Conservation (phyloP, 1,284 basidiomycete genomes). For the Gomphus bonarii region DNA sequence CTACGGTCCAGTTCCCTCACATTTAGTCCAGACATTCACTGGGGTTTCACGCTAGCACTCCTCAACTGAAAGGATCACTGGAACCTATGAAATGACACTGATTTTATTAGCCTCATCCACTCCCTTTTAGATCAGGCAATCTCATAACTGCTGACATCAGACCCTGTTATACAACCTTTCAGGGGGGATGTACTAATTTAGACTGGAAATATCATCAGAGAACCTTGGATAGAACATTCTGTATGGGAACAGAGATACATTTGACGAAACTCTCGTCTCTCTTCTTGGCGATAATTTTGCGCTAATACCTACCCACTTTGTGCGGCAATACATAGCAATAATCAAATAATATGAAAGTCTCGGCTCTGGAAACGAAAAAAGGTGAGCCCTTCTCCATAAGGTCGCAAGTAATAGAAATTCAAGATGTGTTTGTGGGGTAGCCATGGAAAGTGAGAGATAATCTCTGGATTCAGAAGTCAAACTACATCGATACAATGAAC, state of each 20-base stretch:
- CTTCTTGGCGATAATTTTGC: conserved; percentile 57
- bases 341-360: no score
- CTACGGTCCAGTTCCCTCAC: conserved; percentile 68
- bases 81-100: conserved; percentile 72
- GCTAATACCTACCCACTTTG: conserved; percentile 32
- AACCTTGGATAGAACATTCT: conserved; percentile 78
- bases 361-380: no score
- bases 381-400: no score
- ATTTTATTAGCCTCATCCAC: conserved; percentile 69
- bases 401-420: no score
- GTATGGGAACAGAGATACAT: conserved; percentile 75
- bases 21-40: conserved; percentile 52
- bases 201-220: conserved; percentile 62
- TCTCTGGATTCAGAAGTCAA: no score
- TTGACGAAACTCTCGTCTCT: conserved; percentile 60
- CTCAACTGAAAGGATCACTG: conserved; percentile 59
- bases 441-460: no score
- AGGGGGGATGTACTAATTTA: conserved; percentile 78
- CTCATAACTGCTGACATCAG: conserved; percentile 39
- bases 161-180: conserved; percentile 47
- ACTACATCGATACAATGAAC: no score
- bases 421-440: no score
- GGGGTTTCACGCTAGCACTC: conserved; percentile 51
- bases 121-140: conserved; percentile 68
- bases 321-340: no score